These are phyloP conservation scores for Ustilago lituana DNA, from an alignment of 1,284 basidiomycete species.

Conservation along the genomic window DNA sequence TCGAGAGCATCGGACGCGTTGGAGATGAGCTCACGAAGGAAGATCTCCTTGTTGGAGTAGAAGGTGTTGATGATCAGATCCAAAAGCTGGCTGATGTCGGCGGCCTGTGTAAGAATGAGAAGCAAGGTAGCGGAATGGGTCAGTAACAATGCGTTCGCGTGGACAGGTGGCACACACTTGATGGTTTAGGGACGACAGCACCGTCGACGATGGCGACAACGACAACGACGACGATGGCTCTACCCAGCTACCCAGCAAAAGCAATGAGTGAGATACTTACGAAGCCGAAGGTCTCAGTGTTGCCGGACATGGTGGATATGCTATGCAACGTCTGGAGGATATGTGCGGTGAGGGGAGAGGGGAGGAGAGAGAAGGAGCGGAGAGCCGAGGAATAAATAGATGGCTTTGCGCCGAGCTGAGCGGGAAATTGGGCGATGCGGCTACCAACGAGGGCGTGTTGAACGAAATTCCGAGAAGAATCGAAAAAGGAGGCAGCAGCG, in stretches of 20 bases:
- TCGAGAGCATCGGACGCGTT: slow-evolving; percentile 67
- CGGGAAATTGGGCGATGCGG: too few species aligned
- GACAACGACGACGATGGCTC: background rate
- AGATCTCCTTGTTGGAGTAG: slow-evolving; percentile 67
- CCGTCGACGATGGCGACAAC: background rate
- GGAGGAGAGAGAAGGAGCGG: background rate
- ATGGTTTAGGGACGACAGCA: too few species aligned
- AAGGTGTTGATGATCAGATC: slow-evolving; percentile 68
- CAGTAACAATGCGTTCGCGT: slow-evolving; percentile 8
- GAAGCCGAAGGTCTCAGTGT: slow-evolving; percentile 66
- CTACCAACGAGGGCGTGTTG: slow-evolving; percentile 8
- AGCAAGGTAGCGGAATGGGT: background rate
- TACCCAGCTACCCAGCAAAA: too few species aligned
- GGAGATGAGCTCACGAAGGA: slow-evolving; percentile 67
- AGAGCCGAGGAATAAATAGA: slow-evolving; percentile 33
- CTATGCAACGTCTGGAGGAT: slow-evolving; percentile 22
- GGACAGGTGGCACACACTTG: too few species aligned
- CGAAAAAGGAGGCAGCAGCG: too few species aligned
- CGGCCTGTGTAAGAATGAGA: slow-evolving; percentile 37
- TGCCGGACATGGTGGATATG: slow-evolving; percentile 56
- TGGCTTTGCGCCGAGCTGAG: slow-evolving; percentile 26
- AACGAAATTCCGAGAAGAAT: slow-evolving; percentile 16
- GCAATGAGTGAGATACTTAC: slow-evolving; percentile 40
- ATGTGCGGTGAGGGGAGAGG: slow-evolving; percentile 22
- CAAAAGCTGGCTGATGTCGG: slow-evolving; percentile 65